Base-by-base conservation (phyloP, 164 flowering plant genomes). In the Nymphaea thermarum region DNA sequence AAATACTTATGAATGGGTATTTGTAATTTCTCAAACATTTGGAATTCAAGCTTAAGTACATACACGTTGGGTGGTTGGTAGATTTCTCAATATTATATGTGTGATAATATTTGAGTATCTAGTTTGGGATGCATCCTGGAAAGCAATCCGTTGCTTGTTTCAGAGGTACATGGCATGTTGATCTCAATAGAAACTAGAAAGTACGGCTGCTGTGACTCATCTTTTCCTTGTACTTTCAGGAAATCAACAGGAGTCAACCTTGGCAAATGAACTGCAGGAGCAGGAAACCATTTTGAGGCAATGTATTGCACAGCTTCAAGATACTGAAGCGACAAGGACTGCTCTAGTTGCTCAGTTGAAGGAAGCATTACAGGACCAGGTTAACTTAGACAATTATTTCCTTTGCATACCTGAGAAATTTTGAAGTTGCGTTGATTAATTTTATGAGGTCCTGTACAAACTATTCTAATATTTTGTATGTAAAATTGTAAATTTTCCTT, bases 281-380 rank as follows among this genome's bases (percentile, higher is more conserved):
- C 91, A 86, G 78, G 98, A 92, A 74, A 80, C 69, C 63, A 64
- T 68, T 51, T 81, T 91, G 55, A 67, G 67, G 71, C 80, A 83
- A 64, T 82, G 87, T 67, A 71, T 92, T 67, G 74, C 67, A 68
- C 83, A 87, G 73, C 86, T 92, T 68, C 82, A 82, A 81, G 79
- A 66, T 73, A 78, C 73, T 72, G 90, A 87, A 71, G 81, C 83
- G 44, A 73, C 78, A 17, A 83, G 98, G 79, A 75, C 71, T 71
- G 67, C 80, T 7, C 72, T 92, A 78, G 73, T 85, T 73, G 76
- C 79, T 59, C 85, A 77, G 75, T 87, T 92, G 44, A 85, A 76
- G 77, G 95, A 87, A 72, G 95, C 95, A 70, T 82, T 92, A 74
- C 84, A 81, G 42, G 95, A 92, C 17, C 91, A 92, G 76, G 98